Percentiles rank a stretch among this genome's conserved stretches.
These are phyloP conservation scores for Fusarium equiseti DNA, from an alignment of 2,329 filamentous ascomycete species.

Conservation along the genomic window DNA sequence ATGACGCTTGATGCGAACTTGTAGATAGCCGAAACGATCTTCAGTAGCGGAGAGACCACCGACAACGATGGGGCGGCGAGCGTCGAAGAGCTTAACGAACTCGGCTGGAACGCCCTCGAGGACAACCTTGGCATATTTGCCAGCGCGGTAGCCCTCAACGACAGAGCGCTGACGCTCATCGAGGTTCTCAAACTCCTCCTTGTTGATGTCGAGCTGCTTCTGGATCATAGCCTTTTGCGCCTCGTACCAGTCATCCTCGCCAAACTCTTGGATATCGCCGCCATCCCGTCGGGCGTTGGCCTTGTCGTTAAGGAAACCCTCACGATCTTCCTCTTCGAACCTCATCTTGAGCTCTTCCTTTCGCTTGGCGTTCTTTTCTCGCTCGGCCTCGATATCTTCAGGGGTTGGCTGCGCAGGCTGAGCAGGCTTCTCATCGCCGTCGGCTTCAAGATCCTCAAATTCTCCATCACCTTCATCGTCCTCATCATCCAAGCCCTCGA, in stretches of 20 bases:
- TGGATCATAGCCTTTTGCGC: slow-evolving; percentile 93
- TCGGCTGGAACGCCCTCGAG: slow-evolving; percentile 91
- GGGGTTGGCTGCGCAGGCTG: slow-evolving; percentile 52
- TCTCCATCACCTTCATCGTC: slow-evolving; percentile 67
- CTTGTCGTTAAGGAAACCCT: slow-evolving; percentile 93
- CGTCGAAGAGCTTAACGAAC: slow-evolving; percentile 85
- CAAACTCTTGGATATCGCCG: slow-evolving; percentile 81
- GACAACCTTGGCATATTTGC: slow-evolving; percentile 92
- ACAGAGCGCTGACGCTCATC: slow-evolving; percentile 85
- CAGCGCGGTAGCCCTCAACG: slow-evolving; percentile 91
- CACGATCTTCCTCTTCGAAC: slow-evolving; percentile 98
- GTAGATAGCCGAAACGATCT: slow-evolving; percentile 94
- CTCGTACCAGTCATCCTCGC: slow-evolving; percentile 99
- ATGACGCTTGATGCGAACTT: slow-evolving; percentile 96
- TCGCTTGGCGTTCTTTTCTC: slow-evolving; percentile 87
- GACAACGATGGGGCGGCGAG: slow-evolving; percentile 85
- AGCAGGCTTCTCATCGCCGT: slow-evolving; percentile 70
- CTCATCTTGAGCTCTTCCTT: slow-evolving; percentile 95
- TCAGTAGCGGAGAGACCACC: slow-evolving; percentile 95
- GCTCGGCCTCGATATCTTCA: slow-evolving; percentile 82
- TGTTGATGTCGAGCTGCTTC: slow-evolving; percentile 97
- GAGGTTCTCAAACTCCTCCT: slow-evolving; percentile 87
- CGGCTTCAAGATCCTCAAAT: slow-evolving; percentile 71
- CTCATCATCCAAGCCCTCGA: slow-evolving; percentile 68
- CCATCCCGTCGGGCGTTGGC: slow-evolving; percentile 78